Conservation (phyloP, 1,139 yeast genomes). For the Debaryomycetaceae sp. region DNA sequence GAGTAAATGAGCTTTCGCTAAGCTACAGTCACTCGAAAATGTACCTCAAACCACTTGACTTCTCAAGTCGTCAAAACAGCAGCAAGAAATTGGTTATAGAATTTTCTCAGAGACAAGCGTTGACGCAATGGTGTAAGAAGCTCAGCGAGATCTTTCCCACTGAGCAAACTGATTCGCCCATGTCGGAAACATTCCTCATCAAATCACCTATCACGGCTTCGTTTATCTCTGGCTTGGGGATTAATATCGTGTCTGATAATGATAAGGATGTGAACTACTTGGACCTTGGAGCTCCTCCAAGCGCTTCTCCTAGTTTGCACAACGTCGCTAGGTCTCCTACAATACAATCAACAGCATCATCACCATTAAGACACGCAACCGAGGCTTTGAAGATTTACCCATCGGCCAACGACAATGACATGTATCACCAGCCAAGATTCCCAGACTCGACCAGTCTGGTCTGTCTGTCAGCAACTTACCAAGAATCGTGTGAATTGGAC, state of each 20-base stretch:
- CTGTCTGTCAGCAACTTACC: constrained; percentile 10
- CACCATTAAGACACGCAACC: background rate
- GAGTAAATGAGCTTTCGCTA: constrained; percentile 27
- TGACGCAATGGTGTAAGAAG: constrained; percentile 23
- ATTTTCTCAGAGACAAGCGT: background rate
- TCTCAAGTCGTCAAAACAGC: constrained; percentile 9
- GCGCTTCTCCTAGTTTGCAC: background rate
- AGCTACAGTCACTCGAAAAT: constrained; percentile 18
- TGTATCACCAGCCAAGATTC: background rate
- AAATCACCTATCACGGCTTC: constrained; percentile 16
- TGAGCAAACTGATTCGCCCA: constrained; percentile 23
- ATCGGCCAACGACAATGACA: background rate
- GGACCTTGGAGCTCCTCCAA: background rate
- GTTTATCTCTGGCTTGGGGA: constrained; percentile 34
- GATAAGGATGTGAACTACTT: background rate
- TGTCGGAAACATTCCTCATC: constrained; percentile 20
- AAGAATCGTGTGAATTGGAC: constrained; percentile 18
- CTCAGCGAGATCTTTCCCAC: constrained; percentile 31
- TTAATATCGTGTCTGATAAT: constrained; percentile 25
- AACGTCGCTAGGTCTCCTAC: background rate
- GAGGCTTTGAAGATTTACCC: background rate
- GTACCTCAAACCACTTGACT: constrained; percentile 26
- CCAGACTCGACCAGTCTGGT: constrained; percentile 4
- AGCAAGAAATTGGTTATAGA: background rate
- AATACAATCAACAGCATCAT: background rate